Evolutionary conservation across 1,284 basidiomycete genomes (phyloP).

Genomic region (Heterobasidion irregulare): DNA sequence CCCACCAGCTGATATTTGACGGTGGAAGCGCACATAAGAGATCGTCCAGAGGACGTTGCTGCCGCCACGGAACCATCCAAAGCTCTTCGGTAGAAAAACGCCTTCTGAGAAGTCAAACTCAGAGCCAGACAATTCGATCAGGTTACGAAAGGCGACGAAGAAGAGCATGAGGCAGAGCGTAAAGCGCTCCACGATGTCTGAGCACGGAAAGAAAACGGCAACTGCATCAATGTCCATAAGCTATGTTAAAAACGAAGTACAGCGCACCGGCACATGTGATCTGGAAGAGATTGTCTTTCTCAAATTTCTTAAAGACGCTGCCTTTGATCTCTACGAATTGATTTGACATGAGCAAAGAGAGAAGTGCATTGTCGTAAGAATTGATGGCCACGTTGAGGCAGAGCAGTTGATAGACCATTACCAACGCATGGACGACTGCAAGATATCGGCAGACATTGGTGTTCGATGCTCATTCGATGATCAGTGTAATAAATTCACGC

Average conservation of each 20-base stretch:
- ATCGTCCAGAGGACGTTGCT: slow-evolving; percentile 83
- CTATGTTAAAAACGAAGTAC: not conserved
- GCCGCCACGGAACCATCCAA: slow-evolving; percentile 68
- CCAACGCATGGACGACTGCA: slow-evolving; percentile 82
- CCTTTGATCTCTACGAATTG: slow-evolving; percentile 99
- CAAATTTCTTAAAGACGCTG: slow-evolving; percentile 99
- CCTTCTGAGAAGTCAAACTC: slow-evolving; percentile 72
- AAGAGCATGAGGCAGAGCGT: slow-evolving; percentile 88
- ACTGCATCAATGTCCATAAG: slow-evolving; percentile 2
- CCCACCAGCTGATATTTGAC: not conserved
- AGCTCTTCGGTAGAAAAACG: slow-evolving; percentile 75
- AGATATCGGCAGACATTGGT: not conserved
- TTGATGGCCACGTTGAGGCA: slow-evolving; percentile 97
- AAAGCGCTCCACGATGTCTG: slow-evolving; percentile 98
- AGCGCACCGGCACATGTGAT: slow-evolving; percentile 87
- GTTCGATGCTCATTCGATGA: not conserved
- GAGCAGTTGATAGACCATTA: slow-evolving; percentile 96
- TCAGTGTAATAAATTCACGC: slow-evolving; percentile 18
- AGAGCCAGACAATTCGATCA: slow-evolving; percentile 90
- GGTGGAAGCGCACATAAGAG: slow-evolving; percentile 60
- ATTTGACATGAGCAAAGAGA: slow-evolving; percentile 93
- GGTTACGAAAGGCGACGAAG: slow-evolving; percentile 89
- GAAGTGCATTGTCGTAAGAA: slow-evolving; percentile 93
- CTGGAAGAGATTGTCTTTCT: slow-evolving; percentile 99
- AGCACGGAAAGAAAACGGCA: not conserved